Evolutionary conservation across 306 rosid genomes (phyloP), one percentile per base, ranked within the genome.

Genomic region (Vicia sativa): DNA sequence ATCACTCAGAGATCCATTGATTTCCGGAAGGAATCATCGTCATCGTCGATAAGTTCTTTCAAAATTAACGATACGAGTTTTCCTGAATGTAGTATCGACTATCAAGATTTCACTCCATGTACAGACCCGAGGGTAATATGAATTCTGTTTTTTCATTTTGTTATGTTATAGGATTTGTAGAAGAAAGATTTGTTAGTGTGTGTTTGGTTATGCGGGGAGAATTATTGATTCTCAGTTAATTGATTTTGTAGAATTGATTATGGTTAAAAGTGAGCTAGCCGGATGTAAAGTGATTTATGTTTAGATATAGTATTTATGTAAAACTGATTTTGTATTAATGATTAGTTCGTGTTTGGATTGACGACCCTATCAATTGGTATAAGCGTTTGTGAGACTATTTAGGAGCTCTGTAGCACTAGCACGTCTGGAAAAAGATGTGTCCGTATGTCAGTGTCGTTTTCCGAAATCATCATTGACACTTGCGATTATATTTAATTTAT

Each of bases 91-190:
- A 37, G 79, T 76, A 54, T 34, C 11, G 90, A 90, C 38, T 87
- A 79, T 77, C 99, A 95, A 80, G 99, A 84, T 81, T 90, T 85
- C 81, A 95, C 99, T 70, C 99, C 99, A 14, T 95, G 97, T 91
- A 95, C 97, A 3, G 95, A 95, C 83, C 99, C 99, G 37, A 95
- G 73, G 95, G 99, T 95, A 84, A 46, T 57, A 11, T 56, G 52
- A 41, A 16, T 38, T 16, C 38, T 26, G 15, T 65, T 55, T 45
- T 45, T 77, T 14, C 23, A 11, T 63, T 58, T 38, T 78, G 46
- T 15, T 60, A 48, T 78, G 49, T 15, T 19, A 9, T 60, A 7
- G 42, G 31, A 65, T 67, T 72, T 58, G 31, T 50, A 8, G 44
- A 52, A 41, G 29, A 38, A 37, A 52, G 64, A 35, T 79, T 29